phyloP scores from a whole-genome alignment of 306 rosid species.

The Mimosa bimucronata region DNA sequence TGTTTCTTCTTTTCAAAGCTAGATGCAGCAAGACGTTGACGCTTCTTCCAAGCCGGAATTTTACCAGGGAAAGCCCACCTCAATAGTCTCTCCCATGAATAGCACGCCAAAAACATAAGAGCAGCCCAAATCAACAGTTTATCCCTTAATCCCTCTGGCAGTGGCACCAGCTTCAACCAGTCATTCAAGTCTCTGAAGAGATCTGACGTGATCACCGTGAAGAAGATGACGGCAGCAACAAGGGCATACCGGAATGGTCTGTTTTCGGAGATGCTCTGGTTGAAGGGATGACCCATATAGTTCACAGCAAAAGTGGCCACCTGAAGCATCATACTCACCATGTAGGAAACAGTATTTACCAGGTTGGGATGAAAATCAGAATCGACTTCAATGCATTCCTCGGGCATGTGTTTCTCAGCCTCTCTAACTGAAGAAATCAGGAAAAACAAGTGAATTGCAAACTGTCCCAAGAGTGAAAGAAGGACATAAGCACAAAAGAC shows the following conservation, averaged over 20 bases:
- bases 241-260: slow-evolving; percentile 85
- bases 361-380: slow-evolving; percentile 90
- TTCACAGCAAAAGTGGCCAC: slow-evolving; percentile 99
- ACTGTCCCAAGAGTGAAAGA: slow-evolving; percentile 94
- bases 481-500: slow-evolving; percentile 81
- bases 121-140: slow-evolving; percentile 87
- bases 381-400: slow-evolving; percentile 96
- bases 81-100: slow-evolving; percentile 85
- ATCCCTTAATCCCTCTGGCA: slow-evolving; percentile 83
- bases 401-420: slow-evolving; percentile 96
- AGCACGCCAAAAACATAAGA: slow-evolving; percentile 79
- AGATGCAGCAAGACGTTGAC: slow-evolving; percentile 69
- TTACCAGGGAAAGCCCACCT: slow-evolving; percentile 94
- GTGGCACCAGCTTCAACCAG: slow-evolving; percentile 86
- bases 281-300: slow-evolving; percentile 99
- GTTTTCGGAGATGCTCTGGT: slow-evolving; percentile 94
- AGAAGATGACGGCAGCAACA: slow-evolving; percentile 70
- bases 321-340: slow-evolving; percentile 99
- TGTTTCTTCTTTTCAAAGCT: slow-evolving; percentile 75
- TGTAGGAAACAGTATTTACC: slow-evolving; percentile 97
- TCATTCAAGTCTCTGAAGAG: slow-evolving; percentile 81
- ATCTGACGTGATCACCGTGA: slow-evolving; percentile 87
- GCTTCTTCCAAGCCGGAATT: slow-evolving; percentile 88
- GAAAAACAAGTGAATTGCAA: slow-evolving; percentile 75
- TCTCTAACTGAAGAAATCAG: slow-evolving; percentile 82